Base-by-base conservation (phyloP, 495 filamentous ascomycete genomes). In the Aspergillus affinis region DNA sequence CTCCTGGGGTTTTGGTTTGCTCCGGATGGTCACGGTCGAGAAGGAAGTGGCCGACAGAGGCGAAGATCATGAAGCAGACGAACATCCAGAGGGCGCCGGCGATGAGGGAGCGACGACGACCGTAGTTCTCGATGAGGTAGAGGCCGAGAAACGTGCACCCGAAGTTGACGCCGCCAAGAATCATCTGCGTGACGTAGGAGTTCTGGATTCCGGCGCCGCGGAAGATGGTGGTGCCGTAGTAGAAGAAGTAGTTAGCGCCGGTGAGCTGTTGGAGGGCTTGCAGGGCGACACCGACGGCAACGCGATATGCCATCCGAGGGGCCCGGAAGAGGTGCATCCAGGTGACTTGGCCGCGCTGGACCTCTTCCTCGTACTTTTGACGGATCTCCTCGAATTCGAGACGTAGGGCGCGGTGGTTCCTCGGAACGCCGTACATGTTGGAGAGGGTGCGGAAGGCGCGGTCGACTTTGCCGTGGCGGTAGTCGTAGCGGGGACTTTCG, bases 151-250 rank as follows among this genome's bases (percentile, higher is more conserved):
- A 85, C 3, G 90, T 92, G 30, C 82, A 85, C 26, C 71, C 81
- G 36, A 92, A 86, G 64, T 93, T 92, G 61, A 93, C 87, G 4
- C 78, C 82, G 13, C 85, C 86, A 0, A 90, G 79, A 54, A 92
- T 91, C 65, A 92, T 86, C 58, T 87, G 84, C 0, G 88, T 90
- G 12, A 89, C 77, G 67, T 82, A 90, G 54, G 78, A 81, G 69
- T 91, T 85, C 26, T 65, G 69, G 48, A 92, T 82, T 47, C 87
- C 89, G 2, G 88, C 84, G 6, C 85, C 82, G 29, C 78, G 65
- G 77, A 92, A 91, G 65, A 88, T 84, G 26, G 78, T 82, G 17
- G 88, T 89, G 26, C 89, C 87, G 64, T 88, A 90, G 71, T 90
- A 89, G 76, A 90, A 89, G 75, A 88, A 87, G 75, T 87, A 89